Percentiles rank a stretch among this genome's conserved stretches.
These are phyloP conservation scores for Neofusicoccum umdonicola DNA, from an alignment of 2,329 filamentous ascomycete genomes.

Conservation along the genomic window DNA sequence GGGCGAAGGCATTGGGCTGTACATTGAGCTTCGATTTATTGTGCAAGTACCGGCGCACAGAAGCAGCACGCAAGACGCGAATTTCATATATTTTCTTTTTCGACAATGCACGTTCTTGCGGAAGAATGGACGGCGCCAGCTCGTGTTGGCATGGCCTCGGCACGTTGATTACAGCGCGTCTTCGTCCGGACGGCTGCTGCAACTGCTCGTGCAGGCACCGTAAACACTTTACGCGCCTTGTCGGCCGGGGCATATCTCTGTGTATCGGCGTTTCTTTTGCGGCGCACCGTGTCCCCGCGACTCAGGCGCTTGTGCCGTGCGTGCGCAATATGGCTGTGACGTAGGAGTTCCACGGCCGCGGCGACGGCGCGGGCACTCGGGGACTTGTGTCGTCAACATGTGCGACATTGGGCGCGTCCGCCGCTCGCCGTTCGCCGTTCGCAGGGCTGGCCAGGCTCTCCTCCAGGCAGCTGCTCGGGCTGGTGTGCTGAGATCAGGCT, in stretches of 20 bases:
- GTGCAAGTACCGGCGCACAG: constrained; percentile 3
- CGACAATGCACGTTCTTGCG: too few relatives aligned
- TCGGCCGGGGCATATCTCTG: too few relatives aligned
- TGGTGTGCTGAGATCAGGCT: constrained; percentile 3
- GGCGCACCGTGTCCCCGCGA: neutral
- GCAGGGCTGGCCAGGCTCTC: neutral
- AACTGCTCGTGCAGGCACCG: too few relatives aligned
- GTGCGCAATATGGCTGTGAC: neutral
- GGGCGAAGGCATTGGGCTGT: constrained; percentile 7
- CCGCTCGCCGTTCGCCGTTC: neutral
- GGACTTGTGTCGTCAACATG: neutral
- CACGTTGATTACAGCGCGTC: too few relatives aligned
- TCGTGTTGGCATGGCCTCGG: too few relatives aligned
- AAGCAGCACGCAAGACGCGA: neutral
- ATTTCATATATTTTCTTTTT: neutral
- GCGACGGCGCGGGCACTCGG: neutral
- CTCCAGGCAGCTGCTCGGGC: neutral
- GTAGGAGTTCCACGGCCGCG: neutral
- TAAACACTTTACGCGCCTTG: too few relatives aligned
- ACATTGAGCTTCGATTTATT: constrained; percentile 2
- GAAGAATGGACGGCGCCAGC: too few relatives aligned
- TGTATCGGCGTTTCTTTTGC: too few relatives aligned
- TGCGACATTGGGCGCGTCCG: neutral
- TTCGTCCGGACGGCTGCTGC: too few relatives aligned
- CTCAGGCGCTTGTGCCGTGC: neutral